Evolutionary conservation across 2,329 filamentous ascomycete genomes (phyloP).

Genomic region (Cercospora zeae-maydis): DNA sequence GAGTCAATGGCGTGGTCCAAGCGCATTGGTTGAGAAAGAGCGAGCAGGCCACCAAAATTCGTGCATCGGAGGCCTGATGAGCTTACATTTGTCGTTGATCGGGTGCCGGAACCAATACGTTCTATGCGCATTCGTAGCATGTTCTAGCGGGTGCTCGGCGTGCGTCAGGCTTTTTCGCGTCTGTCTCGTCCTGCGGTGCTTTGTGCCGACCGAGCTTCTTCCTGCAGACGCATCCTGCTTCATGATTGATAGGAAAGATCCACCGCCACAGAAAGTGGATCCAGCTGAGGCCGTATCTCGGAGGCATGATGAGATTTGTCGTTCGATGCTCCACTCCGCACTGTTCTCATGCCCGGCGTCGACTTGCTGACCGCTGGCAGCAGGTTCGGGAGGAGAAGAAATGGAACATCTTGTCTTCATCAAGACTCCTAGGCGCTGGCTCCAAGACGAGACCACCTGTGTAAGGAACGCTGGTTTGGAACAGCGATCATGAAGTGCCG

Average conservation of each 20-base stretch:
- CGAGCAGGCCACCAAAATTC: background rate
- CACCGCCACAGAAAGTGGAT: slow-evolving; percentile 4
- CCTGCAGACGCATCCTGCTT: slow-evolving; percentile 10
- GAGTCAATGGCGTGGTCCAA: background rate
- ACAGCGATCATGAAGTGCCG: background rate
- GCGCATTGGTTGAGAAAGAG: background rate
- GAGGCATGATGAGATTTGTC: slow-evolving; percentile 9
- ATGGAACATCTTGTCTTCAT: background rate
- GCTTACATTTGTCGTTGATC: background rate
- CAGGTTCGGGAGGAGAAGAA: background rate
- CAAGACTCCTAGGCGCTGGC: background rate
- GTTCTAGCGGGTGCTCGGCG: slow-evolving; percentile 16
- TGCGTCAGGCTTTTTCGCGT: slow-evolving; percentile 15
- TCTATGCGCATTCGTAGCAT: slow-evolving; percentile 17
- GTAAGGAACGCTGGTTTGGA: slow-evolving; percentile 2
- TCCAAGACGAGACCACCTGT: too few species aligned
- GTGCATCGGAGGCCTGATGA: background rate
- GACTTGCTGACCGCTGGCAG: background rate
- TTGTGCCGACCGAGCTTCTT: slow-evolving; percentile 14
- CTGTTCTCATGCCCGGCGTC: background rate
- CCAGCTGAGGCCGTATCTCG: slow-evolving; percentile 18
- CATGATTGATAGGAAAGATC: slow-evolving; percentile 1
- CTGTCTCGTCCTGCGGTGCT: background rate
- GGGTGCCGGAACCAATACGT: slow-evolving; percentile 4
- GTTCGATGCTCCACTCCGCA: background rate